Conservation (phyloP, 2,329 filamentous ascomycete species). For the Dactylellina parvicollis region DNA sequence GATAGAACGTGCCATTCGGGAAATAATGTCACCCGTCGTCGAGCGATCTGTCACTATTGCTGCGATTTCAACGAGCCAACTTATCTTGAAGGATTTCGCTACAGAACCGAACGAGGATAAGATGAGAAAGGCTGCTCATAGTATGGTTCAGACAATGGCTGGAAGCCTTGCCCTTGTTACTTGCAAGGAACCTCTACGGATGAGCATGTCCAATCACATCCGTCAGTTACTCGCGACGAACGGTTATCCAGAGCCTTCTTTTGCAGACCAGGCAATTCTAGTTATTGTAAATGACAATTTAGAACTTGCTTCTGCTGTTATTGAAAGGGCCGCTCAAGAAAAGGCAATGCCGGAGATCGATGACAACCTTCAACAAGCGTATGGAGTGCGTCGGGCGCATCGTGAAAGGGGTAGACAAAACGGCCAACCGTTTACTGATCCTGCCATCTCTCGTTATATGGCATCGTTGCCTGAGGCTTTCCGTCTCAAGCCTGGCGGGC, state of each 20-base stretch:
- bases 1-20: slow-evolving; percentile 87
- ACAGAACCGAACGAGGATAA: slow-evolving; percentile 91
- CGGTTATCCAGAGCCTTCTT: slow-evolving; percentile 72
- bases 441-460: slow-evolving; percentile 85
- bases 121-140: slow-evolving; percentile 84
- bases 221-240: slow-evolving; percentile 77
- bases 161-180: slow-evolving; percentile 96
- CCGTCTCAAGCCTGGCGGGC: slow-evolving; percentile 80
- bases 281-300: slow-evolving; percentile 99
- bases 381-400: slow-evolving; percentile 81
- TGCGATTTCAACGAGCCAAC: slow-evolving; percentile 92
- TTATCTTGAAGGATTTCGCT: slow-evolving; percentile 95
- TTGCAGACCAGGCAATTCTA: slow-evolving; percentile 93
- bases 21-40: slow-evolving; percentile 97
- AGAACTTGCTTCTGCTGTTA: slow-evolving; percentile 89
- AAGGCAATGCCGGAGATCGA: slow-evolving; percentile 94
- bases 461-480: slow-evolving; percentile 94
- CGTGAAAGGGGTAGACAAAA: slow-evolving; percentile 68
- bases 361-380: slow-evolving; percentile 83
- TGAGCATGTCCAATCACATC: slow-evolving; percentile 98
- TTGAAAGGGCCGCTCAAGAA: slow-evolving; percentile 94
- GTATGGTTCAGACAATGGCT: slow-evolving; percentile 92
- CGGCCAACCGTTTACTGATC: slow-evolving; percentile 85
- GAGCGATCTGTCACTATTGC: slow-evolving; percentile 98
- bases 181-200: slow-evolving; percentile 93